Evolutionary conservation across 306 rosid genomes (phyloP).

Genomic region (Boehmeria nivea): DNA sequence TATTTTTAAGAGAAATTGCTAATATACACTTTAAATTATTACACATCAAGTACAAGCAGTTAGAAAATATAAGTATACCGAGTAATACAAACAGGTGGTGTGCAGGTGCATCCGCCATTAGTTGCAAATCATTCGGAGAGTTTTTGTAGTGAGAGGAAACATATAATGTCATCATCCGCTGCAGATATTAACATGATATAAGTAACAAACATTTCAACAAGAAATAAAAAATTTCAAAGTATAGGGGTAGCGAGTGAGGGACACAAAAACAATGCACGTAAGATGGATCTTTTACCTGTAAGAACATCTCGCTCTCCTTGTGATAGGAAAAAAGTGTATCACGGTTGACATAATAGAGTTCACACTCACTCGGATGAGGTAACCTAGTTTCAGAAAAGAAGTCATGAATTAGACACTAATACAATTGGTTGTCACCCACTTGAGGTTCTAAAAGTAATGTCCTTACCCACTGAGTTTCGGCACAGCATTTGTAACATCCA

Average conservation of each 20-base stretch:
- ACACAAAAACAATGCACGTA: not conserved
- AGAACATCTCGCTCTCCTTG: slow-evolving; percentile 80
- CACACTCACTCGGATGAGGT: slow-evolving; percentile 81
- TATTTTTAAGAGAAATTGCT: too few species aligned
- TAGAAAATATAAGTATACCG: slow-evolving; percentile 47
- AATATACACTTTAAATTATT: too few species aligned
- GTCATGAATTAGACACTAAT: slow-evolving; percentile 9
- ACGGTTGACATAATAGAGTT: slow-evolving; percentile 85
- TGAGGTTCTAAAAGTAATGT: slow-evolving; percentile 2
- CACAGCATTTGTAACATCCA: slow-evolving; percentile 70
- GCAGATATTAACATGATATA: slow-evolving; percentile 26
- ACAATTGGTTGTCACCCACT: slow-evolving; percentile 14
- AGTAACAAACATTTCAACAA: slow-evolving; percentile 9
- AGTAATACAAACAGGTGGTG: slow-evolving; percentile 93
- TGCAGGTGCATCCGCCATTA: slow-evolving; percentile 97
- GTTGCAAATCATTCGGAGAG: slow-evolving; percentile 94
- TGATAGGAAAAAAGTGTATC: slow-evolving; percentile 94
- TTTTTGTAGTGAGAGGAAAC: slow-evolving; percentile 97
- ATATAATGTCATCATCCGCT: slow-evolving; percentile 97
- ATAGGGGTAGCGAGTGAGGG: too few species aligned
- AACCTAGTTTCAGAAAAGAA: slow-evolving; percentile 41
- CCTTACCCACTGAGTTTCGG: slow-evolving; percentile 72
- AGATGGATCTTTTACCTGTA: slow-evolving; percentile 54
- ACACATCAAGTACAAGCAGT: slow-evolving; percentile 3
- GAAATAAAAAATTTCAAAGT: too few species aligned